Evolutionary conservation across 192 early-diverging fungal genomes (phyloP).

Genomic region (Coemansia sp.): DNA sequence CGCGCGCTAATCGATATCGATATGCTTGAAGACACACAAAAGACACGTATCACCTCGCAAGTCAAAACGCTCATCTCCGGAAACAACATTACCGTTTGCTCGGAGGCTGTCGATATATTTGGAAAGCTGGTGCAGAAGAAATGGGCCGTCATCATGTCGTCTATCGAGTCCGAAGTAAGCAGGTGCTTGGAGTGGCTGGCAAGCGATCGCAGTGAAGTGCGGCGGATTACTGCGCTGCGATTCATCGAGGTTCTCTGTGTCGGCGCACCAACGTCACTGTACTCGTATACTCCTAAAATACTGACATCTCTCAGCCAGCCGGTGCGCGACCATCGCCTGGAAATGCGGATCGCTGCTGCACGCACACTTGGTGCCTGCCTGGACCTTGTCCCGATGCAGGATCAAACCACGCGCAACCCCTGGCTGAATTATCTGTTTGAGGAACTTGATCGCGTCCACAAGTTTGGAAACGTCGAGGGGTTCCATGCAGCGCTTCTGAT

Average conservation of each 20-base stretch:
- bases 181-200: slow-evolving; percentile 49
- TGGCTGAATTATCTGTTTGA: slow-evolving; percentile 86
- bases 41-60: slow-evolving; percentile 31
- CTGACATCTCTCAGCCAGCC: slow-evolving; percentile 86
- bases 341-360: slow-evolving; percentile 86
- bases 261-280: slow-evolving; percentile 71
- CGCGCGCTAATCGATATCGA: slow-evolving; percentile 34
- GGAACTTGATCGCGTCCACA: slow-evolving; percentile 76
- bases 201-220: slow-evolving; percentile 35
- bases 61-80: slow-evolving; percentile 20
- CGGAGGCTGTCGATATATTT: slow-evolving; percentile 27
- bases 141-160: slow-evolving; percentile 25
- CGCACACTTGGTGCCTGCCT: slow-evolving; percentile 82
- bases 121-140: slow-evolving; percentile 25
- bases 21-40: slow-evolving; percentile 37
- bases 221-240: slow-evolving; percentile 36
- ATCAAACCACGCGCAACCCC: slow-evolving; percentile 62
- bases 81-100: slow-evolving; percentile 21
- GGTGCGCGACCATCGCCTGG: slow-evolving; percentile 77
- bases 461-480: slow-evolving; percentile 70
- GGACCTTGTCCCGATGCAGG: slow-evolving; percentile 79
- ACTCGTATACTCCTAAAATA: slow-evolving; percentile 78
- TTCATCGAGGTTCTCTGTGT: slow-evolving; percentile 33
- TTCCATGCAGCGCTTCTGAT: slow-evolving; percentile 88
- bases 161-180: slow-evolving; percentile 29